phyloP scores from a whole-genome alignment of 257 asterid genomes.

The Solanum sitiens region DNA sequence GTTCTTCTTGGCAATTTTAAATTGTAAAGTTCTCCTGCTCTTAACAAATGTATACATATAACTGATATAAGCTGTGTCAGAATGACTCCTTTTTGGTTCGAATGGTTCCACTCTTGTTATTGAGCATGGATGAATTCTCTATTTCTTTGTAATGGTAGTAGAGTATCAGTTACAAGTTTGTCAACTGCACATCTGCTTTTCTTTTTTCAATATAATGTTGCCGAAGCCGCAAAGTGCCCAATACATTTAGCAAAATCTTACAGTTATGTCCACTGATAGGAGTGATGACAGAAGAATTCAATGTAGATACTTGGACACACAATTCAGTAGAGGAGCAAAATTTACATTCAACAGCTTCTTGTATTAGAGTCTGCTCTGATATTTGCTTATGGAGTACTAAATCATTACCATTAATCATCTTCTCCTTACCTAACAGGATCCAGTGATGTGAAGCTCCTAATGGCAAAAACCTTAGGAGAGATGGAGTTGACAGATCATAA shows the following conservation, averaged over 20 bases:
- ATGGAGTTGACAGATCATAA: constrained; percentile 56
- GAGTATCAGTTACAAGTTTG: neutral
- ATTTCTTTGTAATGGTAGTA: neutral
- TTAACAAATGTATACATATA: neutral
- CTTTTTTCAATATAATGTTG: neutral
- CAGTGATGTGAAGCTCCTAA: constrained; percentile 39
- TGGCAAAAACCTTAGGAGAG: constrained; percentile 54
- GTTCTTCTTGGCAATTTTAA: neutral
- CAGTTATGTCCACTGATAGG: neutral
- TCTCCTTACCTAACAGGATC: constrained; percentile 24
- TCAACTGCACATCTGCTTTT: neutral
- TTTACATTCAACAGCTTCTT: neutral
- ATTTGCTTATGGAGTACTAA: neutral
- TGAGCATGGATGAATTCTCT: neutral
- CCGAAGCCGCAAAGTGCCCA: neutral
- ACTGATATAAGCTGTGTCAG: neutral
- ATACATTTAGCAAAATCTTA: neutral
- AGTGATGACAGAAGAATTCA: neutral
- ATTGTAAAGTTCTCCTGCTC: neutral
- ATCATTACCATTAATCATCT: neutral
- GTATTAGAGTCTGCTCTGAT: neutral
- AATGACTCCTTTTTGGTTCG: neutral
- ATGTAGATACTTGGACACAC: neutral
- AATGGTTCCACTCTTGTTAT: neutral
- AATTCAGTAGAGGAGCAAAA: neutral